Evolutionary conservation across 23 red algal species (phyloP), one percentile per base, ranked within the genome.

Genomic region (Cyanidioschyzon merolae): DNA sequence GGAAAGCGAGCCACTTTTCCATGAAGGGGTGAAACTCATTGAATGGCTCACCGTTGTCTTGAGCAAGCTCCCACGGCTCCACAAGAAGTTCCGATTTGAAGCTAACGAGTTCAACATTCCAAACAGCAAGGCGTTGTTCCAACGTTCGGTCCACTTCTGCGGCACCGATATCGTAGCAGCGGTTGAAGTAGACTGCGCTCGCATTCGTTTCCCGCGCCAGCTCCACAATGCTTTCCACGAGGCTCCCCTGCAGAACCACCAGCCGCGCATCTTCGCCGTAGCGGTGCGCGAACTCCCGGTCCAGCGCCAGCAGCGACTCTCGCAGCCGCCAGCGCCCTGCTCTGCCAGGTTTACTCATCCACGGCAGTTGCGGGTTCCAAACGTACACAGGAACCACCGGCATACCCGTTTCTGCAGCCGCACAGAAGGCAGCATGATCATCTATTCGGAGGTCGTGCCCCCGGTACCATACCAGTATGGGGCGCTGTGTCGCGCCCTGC

Each of bases 11-110:
- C 94, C 94, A 98, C 21, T 85, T 85, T 37, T 74, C 67, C 88
- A 98, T 90, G 84, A 91, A 98, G 1, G 85, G 67, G 37, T 87
- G 84, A 41, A 98, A 98, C 0, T 87, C 85, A 41, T 80, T 37
- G 75, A 76, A 96, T 2, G 79, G 63, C 63, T 71, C 63, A 7
- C 32, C 32, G 29, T 25, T 71, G 16, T 71, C 63, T 35, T 35
- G 63, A 25, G 32, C 7, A 7, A 77, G 24, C 40, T 77, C 75
- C 75, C 75, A 77, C 29, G 75, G 75, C 75, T 77, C 75, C 36
- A 77, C n/a, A 7, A 41, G 38, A 1, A 79, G 59, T 24, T 81
- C 38, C 37, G 35, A 67, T 67, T 81, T 58, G 54, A 34, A 34
- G 40, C 59, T 57, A 39, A 39, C 27, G 15, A 81, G 2, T 58